Evolutionary conservation across 257 asterid species (phyloP).

Genomic region (Fraxinus anomala): DNA sequence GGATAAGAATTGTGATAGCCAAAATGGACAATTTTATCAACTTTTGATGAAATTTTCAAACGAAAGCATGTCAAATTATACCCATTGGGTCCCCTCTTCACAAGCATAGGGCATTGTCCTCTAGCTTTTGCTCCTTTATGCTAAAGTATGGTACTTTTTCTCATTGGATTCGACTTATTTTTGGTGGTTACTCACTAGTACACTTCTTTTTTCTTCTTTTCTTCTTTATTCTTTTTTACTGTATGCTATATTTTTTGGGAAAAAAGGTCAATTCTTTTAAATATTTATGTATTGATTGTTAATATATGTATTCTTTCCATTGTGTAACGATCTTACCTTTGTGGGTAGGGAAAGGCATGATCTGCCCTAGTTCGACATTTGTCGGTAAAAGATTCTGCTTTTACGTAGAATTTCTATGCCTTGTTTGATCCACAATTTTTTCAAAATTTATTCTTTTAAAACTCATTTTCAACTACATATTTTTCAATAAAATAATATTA

Average conservation of each 20-base stretch:
- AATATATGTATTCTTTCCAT: too few relatives aligned
- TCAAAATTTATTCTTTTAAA: too few relatives aligned
- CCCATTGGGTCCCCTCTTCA: not conserved
- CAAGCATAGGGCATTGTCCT: constrained; percentile 8
- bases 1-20: too few relatives aligned
- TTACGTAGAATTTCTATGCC: too few relatives aligned
- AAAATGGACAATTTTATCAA: too few relatives aligned
- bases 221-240: not conserved
- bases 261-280: not conserved
- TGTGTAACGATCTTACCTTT: too few relatives aligned
- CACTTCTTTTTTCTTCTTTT: not conserved
- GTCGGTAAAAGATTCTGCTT: too few relatives aligned
- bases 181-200: not conserved
- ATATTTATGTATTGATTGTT: not conserved
- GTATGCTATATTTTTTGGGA: not conserved
- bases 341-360: not conserved
- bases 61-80: not conserved
- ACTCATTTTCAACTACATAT: too few relatives aligned
- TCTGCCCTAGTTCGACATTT: not conserved
- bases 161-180: constrained; percentile 11
- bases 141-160: constrained; percentile 8
- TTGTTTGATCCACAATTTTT: too few relatives aligned
- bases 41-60: too few relatives aligned
- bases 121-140: not conserved
- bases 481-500: too few relatives aligned